Base-by-base conservation (phyloP, 2,329 filamentous ascomycete genomes). In the Hypoxylon sp. region DNA sequence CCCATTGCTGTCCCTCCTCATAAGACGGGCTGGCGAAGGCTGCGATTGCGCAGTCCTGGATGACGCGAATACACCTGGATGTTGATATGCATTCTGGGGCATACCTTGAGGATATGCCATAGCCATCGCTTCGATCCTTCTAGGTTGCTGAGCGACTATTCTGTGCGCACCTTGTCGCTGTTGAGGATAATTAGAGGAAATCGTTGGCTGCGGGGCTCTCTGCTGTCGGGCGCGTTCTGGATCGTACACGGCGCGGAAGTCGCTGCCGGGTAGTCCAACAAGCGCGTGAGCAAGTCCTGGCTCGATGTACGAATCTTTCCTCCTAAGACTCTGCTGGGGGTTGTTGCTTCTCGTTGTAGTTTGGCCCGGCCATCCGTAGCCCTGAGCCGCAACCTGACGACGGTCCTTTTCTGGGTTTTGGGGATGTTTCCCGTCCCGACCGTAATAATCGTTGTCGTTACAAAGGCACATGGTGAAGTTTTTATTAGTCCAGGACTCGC, bases 1-100 rank as follows among this genome's bases (percentile, higher is more conserved):
- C 2, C 72, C 68, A 22, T 76, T 75, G 17, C 75, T 77, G 56
- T 76, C 73, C 35, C 68, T 60, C 2, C 72, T 69, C 3, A 71
- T 60, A 22, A 59, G 29, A 13, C 24, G 50, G 5, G 55, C 62
- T 2, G 2, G 33, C 31, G 22, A 24, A 29, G 56, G 37, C 11
- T 17, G 22, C 10, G 33, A 62, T 55, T 5, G 54, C 26, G 22
- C 39, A 24, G 35, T 6, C 17, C 13, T 22, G 19, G 39, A 33
- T 11, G n/a, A 31, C 59, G 5, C 2, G 3, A 13, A 5, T 5
- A 14, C n/a, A 3, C 5, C 9, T 5, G 67, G 73, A 17, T 62
- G 70, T 62, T 61, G 62, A 6, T 53, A 35, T 10, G 68, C 17
- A n/a, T 5, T 14, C 31, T 47, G 14, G 19, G 24, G 50, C 10